A percentile compares a stretch with the other conserved stretches of the same genome.
Conservation (phyloP, 169 alveolate species). For the Neospora caninum region DNA sequence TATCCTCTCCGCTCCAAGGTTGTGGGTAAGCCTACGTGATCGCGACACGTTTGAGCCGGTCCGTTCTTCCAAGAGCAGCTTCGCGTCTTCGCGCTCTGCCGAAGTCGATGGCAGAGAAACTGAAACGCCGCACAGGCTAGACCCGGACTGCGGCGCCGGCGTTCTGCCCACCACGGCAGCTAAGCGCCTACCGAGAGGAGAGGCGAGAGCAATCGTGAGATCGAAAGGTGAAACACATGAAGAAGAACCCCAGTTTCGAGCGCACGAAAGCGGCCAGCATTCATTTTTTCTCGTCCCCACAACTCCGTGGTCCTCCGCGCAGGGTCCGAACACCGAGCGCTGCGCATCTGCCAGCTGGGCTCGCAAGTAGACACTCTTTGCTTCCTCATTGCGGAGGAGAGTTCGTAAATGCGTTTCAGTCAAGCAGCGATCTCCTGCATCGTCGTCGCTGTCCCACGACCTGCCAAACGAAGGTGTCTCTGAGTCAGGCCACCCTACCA, state of each 20-base stretch:
- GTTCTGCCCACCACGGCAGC: too few species aligned
- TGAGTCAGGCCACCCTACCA: neutral
- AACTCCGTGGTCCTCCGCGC: neutral
- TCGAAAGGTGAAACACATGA: neutral
- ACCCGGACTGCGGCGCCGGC: too few species aligned
- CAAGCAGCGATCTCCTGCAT: neutral
- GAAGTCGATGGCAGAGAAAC: too few species aligned
- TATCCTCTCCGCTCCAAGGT: neutral
- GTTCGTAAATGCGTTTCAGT: neutral
- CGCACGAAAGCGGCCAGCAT: neutral
- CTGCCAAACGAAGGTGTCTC: neutral
- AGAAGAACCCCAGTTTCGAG: neutral
- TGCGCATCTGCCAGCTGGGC: neutral
- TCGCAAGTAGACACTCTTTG: neutral
- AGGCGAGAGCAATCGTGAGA: too few species aligned
- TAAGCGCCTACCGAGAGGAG: too few species aligned
- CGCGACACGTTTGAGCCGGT: too few species aligned
- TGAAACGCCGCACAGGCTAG: too few species aligned
- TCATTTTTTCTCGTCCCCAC: neutral
- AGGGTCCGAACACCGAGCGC: neutral
- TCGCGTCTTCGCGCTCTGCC: too few species aligned
- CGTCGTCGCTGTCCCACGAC: neutral
- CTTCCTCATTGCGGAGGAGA: neutral
- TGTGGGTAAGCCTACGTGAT: too few species aligned
- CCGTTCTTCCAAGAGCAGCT: too few species aligned